Evolutionary conservation across 306 rosid genomes (phyloP).

Genomic region (Boehmeria nivea): DNA sequence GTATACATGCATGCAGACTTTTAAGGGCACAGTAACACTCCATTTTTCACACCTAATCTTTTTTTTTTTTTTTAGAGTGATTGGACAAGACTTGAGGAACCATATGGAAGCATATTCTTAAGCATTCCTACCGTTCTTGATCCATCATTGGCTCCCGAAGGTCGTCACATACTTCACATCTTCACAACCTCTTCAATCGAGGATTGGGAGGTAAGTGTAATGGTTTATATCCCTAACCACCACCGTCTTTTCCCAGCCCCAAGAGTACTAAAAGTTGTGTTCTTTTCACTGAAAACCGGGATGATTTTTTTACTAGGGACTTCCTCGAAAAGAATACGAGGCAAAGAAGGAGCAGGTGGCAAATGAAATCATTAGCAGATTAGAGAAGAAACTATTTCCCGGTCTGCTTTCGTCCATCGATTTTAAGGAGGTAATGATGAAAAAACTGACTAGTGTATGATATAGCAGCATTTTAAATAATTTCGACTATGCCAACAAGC

Average conservation of each 20-base stretch:
- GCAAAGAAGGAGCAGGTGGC: slow-evolving; percentile 84
- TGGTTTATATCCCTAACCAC: slow-evolving; percentile 16
- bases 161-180: slow-evolving; percentile 84
- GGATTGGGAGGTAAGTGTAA: slow-evolving; percentile 68
- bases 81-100: slow-evolving; percentile 72
- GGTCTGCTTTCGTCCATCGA: slow-evolving; percentile 65
- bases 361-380: slow-evolving; percentile 64
- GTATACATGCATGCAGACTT: too few relatives aligned
- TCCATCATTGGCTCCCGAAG: slow-evolving; percentile 82
- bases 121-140: slow-evolving; percentile 97
- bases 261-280: slow-evolving; percentile 1
- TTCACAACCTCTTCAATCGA: slow-evolving; percentile 90
- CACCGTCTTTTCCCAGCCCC: slow-evolving; percentile 7
- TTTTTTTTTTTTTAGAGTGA: slow-evolving; percentile 37
- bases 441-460: too few relatives aligned
- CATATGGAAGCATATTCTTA: slow-evolving; percentile 87
- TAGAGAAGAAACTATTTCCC: slow-evolving; percentile 80
- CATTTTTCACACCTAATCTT: slow-evolving; percentile 9
- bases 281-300: slow-evolving; percentile 11
- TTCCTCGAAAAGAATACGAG: slow-evolving; percentile 60
- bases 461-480: too few relatives aligned
- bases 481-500: too few relatives aligned
- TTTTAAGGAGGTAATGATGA: slow-evolving; percentile 82
- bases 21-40: too few relatives aligned
- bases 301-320: slow-evolving; percentile 50